A percentile compares a stretch with the other conserved stretches of the same genome.
These are phyloP conservation scores for Acer negundo DNA, from an alignment of 345 rosid genomes.

Conservation along the genomic window DNA sequence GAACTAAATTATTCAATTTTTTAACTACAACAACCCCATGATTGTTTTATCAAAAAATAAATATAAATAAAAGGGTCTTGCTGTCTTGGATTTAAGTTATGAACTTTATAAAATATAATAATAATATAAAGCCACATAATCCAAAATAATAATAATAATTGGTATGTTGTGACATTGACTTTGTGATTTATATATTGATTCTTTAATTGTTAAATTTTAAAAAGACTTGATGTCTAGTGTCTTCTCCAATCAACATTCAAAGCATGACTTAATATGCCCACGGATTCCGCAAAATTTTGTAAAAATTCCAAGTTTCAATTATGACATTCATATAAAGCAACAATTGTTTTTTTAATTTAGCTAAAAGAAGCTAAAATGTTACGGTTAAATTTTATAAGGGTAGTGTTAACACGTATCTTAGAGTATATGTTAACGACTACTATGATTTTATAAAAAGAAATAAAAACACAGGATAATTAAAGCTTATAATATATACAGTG, in stretches of 20 bases:
- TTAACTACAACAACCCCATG: neutral
- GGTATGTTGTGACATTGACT: neutral
- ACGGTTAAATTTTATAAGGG: no score
- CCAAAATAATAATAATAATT: no score
- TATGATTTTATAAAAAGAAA: no score
- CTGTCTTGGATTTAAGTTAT: neutral
- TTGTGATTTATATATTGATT: neutral
- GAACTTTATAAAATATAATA: neutral
- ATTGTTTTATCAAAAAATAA: neutral
- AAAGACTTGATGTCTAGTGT: neutral
- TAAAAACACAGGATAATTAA: no score
- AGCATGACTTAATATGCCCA: neutral
- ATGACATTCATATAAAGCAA: no score
- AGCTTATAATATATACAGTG: no score
- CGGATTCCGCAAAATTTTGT: neutral
- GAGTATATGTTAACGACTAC: no score
- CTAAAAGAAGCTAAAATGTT: no score
- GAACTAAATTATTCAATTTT: neutral
- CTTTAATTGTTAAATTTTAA: neutral
- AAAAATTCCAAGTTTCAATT: no score
- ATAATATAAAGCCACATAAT: neutral
- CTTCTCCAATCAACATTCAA: neutral
- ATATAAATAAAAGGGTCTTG: neutral
- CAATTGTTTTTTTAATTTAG: no score
- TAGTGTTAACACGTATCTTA: no score